Conservation (phyloP, 306 rosid genomes). For the Cucumis sativus region DNA sequence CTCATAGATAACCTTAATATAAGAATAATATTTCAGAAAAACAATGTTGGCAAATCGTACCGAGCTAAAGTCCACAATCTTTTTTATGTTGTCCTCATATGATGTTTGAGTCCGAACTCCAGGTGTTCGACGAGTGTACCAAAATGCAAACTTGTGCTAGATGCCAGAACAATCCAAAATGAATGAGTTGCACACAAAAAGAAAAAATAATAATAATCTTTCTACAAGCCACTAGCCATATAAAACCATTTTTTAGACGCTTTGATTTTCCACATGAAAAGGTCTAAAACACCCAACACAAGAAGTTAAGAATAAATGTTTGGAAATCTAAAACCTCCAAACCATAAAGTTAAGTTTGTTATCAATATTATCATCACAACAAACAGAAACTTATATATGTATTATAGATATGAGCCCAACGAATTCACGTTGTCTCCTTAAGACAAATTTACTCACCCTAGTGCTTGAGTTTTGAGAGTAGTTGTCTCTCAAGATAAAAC, state of each 20-base stretch:
- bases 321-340: not conserved
- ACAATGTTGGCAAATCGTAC: constrained; percentile 22
- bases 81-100: constrained; percentile 88
- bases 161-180: constrained; percentile 10
- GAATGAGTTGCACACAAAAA: not conserved
- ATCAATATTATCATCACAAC: too few relatives aligned
- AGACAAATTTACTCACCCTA: too few relatives aligned
- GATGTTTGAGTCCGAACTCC: constrained; percentile 69
- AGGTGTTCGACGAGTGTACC: constrained; percentile 96
- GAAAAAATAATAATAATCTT: not conserved
- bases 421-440: too few relatives aligned
- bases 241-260: not conserved
- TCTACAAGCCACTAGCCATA: not conserved
- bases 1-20: not conserved
- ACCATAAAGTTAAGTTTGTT: not conserved
- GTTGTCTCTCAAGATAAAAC: too few relatives aligned
- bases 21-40: not conserved
- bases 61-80: constrained; percentile 77
- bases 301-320: not conserved
- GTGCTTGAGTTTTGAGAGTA: too few relatives aligned
- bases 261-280: not conserved
- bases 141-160: constrained; percentile 67
- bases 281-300: not conserved
- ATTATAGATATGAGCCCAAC: too few relatives aligned
- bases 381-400: too few relatives aligned